phyloP scores from a whole-genome alignment of 1,284 basidiomycete genomes.

The Cutaneotrichosporon cutaneum region DNA sequence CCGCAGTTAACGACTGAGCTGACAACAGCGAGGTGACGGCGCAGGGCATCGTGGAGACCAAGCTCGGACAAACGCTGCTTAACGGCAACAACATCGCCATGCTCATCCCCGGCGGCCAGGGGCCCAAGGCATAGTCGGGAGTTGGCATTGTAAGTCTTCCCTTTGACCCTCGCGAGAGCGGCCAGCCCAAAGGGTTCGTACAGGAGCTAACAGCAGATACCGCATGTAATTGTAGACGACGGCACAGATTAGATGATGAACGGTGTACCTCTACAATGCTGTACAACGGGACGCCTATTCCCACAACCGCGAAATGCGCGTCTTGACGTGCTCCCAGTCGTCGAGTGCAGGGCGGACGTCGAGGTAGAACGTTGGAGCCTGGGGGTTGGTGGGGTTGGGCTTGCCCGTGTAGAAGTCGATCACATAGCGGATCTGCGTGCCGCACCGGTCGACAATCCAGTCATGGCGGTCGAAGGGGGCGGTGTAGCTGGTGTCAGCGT shows the following conservation, averaged over 20 bases:
- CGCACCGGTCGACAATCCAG: constrained; percentile 93
- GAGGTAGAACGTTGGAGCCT: constrained; percentile 71
- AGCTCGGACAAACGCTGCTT: constrained; percentile 83
- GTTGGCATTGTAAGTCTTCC: not conserved
- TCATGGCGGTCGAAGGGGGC: constrained; percentile 96
- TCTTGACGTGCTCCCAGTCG: constrained; percentile 80
- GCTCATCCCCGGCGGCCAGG: constrained; percentile 41
- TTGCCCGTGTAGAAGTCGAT: constrained; percentile 99
- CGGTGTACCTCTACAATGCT: constrained; percentile 1
- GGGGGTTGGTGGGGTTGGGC: constrained; percentile 44
- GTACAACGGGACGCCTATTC: not conserved
- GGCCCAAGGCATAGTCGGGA: constrained; percentile 20
- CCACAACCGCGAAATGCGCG: constrained; percentile 57
- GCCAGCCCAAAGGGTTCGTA: not conserved
- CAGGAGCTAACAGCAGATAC: not conserved
- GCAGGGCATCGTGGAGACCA: constrained; percentile 75
- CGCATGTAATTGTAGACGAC: constrained; percentile 6
- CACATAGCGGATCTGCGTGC: constrained; percentile 83
- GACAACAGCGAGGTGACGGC: constrained; percentile 73
- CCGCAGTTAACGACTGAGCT: not conserved
- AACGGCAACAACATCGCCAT: constrained; percentile 99
- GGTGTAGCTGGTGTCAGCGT: constrained; percentile 65
- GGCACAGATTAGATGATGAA: not conserved
- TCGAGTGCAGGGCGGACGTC: constrained; percentile 93
- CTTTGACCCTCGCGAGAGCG: no score